phyloP scores from a whole-genome alignment of 306 rosid species.

The Malus fusca region DNA sequence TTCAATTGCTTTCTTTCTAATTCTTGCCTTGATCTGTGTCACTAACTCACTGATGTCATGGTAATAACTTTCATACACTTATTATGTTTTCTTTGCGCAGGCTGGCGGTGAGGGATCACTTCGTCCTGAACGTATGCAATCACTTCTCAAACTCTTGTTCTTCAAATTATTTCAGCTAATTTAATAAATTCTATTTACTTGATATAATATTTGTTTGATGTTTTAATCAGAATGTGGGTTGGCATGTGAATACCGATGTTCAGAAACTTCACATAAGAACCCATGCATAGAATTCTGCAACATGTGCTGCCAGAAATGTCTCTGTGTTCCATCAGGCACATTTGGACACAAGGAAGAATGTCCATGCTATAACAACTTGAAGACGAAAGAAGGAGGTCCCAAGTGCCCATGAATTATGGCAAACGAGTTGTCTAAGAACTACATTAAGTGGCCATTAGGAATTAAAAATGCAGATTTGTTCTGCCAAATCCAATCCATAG shows the following conservation, averaged over 20 bases:
- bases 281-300: conserved; percentile 31
- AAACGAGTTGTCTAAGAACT: no score
- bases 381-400: conserved; percentile 16
- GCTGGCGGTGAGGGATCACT: neutral
- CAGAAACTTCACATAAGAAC: conserved; percentile 21
- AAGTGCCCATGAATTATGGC: conserved; percentile 15
- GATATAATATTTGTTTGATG: no score
- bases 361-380: conserved; percentile 32
- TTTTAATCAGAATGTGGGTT: conserved; percentile 3
- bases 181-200: neutral
- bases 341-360: conserved; percentile 30
- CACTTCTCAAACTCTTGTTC: neutral
- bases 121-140: neutral
- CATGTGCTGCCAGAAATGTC: conserved; percentile 23
- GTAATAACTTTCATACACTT: no score
- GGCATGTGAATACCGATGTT: conserved; percentile 24
- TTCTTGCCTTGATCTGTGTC: neutral
- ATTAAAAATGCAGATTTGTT: no score
- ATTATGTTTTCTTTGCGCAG: neutral
- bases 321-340: conserved; percentile 34
- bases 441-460: no score
- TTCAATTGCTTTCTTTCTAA: neutral
- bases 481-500: no score
- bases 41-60: neutral
- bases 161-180: neutral